Conservation (phyloP, 2,329 filamentous ascomycete genomes). For the Fusarium concolor region DNA sequence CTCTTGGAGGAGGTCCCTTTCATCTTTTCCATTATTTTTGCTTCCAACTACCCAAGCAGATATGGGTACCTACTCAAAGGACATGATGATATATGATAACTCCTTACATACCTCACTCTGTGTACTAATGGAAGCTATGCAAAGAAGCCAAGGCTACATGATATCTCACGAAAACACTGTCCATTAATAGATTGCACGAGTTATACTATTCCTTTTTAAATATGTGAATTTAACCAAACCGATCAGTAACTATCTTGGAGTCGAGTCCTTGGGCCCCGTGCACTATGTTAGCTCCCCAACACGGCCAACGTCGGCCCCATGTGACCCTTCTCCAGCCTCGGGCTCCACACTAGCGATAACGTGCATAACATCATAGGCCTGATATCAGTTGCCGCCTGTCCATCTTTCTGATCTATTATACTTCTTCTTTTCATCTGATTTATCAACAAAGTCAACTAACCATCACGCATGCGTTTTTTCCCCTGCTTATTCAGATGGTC, state of each 20-base stretch:
- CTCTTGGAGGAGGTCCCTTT: no score
- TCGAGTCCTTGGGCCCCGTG: slow-evolving; percentile 13
- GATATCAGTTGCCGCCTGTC: slow-evolving; percentile 33
- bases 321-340: slow-evolving; percentile 32
- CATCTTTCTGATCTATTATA: slow-evolving; percentile 14
- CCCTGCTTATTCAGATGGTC: slow-evolving; percentile 19
- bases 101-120: background rate
- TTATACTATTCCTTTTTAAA: background rate
- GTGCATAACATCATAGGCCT: slow-evolving; percentile 48
- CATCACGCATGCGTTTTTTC: slow-evolving; percentile 12
- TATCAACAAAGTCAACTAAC: background rate
- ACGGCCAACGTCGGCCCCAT: slow-evolving; percentile 27
- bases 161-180: background rate
- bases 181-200: background rate
- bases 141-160: background rate
- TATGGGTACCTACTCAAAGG: background rate
- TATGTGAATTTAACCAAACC: slow-evolving; percentile 15
- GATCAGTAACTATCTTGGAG: background rate
- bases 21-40: no score
- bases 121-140: background rate
- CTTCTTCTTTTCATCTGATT: slow-evolving; percentile 22
- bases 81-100: background rate
- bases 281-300: slow-evolving; percentile 29
- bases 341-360: slow-evolving; percentile 35
- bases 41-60: no score